Evolutionary conservation across 2,329 filamentous ascomycete genomes (phyloP).

Genomic region (Sordariomycetes sp.): DNA sequence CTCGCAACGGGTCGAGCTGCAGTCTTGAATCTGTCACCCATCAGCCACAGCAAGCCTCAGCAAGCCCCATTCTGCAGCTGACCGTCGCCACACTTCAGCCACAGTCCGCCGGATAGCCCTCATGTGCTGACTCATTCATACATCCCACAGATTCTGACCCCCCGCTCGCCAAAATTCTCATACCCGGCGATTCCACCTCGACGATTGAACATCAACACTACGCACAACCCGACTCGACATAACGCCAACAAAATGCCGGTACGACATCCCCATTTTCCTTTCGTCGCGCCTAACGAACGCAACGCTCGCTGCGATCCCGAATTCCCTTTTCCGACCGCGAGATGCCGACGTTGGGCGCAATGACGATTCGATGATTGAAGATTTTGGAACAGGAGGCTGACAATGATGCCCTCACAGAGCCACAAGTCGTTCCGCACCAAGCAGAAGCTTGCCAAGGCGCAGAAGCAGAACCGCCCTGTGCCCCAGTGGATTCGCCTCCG

Average conservation of each 20-base stretch:
- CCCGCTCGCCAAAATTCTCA: constrained; percentile 24
- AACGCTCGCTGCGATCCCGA: background rate
- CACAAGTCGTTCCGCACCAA: constrained; percentile 99
- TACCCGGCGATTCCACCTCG: constrained; percentile 14
- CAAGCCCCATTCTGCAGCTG: too few species aligned
- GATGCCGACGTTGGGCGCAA: too few species aligned
- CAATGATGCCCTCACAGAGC: constrained; percentile 50
- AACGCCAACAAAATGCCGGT: constrained; percentile 32
- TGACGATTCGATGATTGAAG: too few species aligned
- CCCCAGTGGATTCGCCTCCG: constrained; percentile 99
- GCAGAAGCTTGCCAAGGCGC: constrained; percentile 99
- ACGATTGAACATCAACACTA: constrained; percentile 21
- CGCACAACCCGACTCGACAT: constrained; percentile 20
- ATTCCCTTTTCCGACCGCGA: background rate
- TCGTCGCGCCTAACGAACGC: constrained; percentile 2
- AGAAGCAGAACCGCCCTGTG: constrained; percentile 99
- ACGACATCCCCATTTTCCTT: constrained; percentile 14
- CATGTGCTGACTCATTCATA: too few species aligned
- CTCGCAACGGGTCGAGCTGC: too few species aligned
- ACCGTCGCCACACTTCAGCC: too few species aligned
- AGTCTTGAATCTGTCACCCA: too few species aligned
- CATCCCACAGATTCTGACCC: too few species aligned
- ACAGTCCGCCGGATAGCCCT: too few species aligned
- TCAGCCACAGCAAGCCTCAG: too few species aligned
- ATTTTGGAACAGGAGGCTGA: background rate